These are phyloP conservation scores for Massarina eburnea DNA, from an alignment of 2,329 filamentous ascomycete species.

Conservation along the genomic window DNA sequence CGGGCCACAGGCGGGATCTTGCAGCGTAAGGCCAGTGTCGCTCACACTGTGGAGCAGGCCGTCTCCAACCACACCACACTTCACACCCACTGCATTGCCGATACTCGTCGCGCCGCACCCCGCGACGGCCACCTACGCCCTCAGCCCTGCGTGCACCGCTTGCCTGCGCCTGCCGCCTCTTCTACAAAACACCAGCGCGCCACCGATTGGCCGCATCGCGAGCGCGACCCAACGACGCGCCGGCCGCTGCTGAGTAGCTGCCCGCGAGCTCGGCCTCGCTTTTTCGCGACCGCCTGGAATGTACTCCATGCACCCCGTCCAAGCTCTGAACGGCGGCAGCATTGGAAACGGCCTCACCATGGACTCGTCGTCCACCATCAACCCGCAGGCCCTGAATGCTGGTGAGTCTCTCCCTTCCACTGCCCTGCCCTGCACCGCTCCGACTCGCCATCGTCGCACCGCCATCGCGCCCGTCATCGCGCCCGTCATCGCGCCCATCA, in stretches of 20 bases:
- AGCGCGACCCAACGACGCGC: constrained; percentile 12
- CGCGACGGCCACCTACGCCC: constrained; percentile 7
- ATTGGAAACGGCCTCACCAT: constrained; percentile 43
- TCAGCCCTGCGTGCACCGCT: constrained; percentile 3
- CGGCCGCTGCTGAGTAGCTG: constrained; percentile 14
- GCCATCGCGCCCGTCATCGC: constrained; percentile 8
- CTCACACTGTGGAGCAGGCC: not conserved
- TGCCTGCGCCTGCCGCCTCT: constrained; percentile 10
- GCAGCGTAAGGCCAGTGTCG: not conserved
- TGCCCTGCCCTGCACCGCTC: constrained; percentile 2
- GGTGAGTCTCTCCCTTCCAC: constrained; percentile 28
- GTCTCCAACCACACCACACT: not conserved
- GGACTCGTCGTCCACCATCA: constrained; percentile 45
- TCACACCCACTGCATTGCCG: not conserved
- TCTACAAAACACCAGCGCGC: constrained; percentile 5
- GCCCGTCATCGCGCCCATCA: constrained; percentile 7
- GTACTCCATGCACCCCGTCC: constrained; percentile 45
- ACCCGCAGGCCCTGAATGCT: constrained; percentile 43
- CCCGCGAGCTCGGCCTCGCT: constrained; percentile 32
- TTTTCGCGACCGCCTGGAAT: constrained; percentile 41
- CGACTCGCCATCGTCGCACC: constrained; percentile 11
- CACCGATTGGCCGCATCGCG: constrained; percentile 25
- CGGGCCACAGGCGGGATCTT: not conserved
- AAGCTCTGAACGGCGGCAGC: constrained; percentile 42
- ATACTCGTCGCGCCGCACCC: constrained; percentile 11